A percentile compares a stretch with the other conserved stretches of the same genome.
Conservation (phyloP, 495 filamentous ascomycete species). For the Penicillium flavigenum region DNA sequence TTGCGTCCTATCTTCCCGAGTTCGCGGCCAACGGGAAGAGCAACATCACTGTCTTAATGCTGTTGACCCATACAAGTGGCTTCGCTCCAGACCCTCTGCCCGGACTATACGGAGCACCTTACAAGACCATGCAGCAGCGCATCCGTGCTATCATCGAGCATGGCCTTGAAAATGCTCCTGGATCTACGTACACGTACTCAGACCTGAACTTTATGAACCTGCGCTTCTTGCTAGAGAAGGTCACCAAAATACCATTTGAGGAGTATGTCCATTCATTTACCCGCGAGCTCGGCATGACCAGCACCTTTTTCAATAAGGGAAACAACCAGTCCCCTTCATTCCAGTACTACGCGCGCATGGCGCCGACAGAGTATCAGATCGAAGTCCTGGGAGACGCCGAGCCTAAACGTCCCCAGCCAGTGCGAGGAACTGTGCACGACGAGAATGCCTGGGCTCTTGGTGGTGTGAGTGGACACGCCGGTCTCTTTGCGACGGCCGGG, state of each 20-base stretch:
- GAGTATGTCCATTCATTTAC: slow-evolving; percentile 24
- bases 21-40: slow-evolving; percentile 29
- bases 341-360: slow-evolving; percentile 25
- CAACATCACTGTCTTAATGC: slow-evolving; percentile 28
- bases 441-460: slow-evolving; percentile 32
- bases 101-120: slow-evolving; percentile 13
- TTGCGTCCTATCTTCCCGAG: slow-evolving; percentile 26
- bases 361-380: slow-evolving; percentile 30
- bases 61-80: slow-evolving; percentile 32
- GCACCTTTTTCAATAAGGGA: slow-evolving; percentile 32
- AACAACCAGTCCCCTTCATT: slow-evolving; percentile 22
- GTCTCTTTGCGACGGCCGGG: slow-evolving; percentile 26
- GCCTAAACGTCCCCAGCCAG: slow-evolving; percentile 30
- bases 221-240: slow-evolving; percentile 25
- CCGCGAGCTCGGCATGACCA: slow-evolving; percentile 24
- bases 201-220: slow-evolving; percentile 33
- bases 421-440: slow-evolving; percentile 32
- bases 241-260: slow-evolving; percentile 22
- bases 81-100: slow-evolving; percentile 24
- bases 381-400: slow-evolving; percentile 25
- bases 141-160: slow-evolving; percentile 25
- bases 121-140: slow-evolving; percentile 23
- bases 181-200: slow-evolving; percentile 28
- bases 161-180: slow-evolving; percentile 23
- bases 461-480: slow-evolving; percentile 29